These are phyloP conservation scores for Candida takata DNA, from an alignment of 805 yeast species.

Conservation along the genomic window DNA sequence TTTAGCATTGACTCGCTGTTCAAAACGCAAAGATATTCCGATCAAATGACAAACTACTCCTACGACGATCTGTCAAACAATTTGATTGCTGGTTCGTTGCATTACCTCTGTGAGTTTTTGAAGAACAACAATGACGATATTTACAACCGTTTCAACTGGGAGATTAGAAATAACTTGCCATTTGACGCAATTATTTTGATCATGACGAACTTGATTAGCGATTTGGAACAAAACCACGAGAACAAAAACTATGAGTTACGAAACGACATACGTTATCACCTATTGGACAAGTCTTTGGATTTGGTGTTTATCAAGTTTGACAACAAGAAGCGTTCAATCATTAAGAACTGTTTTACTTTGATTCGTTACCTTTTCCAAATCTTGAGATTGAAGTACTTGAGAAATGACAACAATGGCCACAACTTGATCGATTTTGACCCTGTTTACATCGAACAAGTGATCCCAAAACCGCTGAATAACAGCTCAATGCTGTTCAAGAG, in stretches of 20 bases:
- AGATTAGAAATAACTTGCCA: slow-evolving; percentile 52
- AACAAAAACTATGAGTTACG: slow-evolving; percentile 25
- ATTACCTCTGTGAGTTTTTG: slow-evolving; percentile 48
- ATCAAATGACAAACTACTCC: slow-evolving; percentile 27
- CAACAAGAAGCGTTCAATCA: slow-evolving; percentile 27
- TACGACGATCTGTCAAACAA: slow-evolving; percentile 47
- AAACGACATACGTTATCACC: slow-evolving; percentile 26
- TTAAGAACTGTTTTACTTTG: slow-evolving; percentile 27
- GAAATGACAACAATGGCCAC: slow-evolving; percentile 14
- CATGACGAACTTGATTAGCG: slow-evolving; percentile 45
- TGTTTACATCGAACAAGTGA: slow-evolving; percentile 21
- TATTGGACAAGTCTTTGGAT: slow-evolving; percentile 26
- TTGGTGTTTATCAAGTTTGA: slow-evolving; percentile 27
- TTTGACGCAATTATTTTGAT: slow-evolving; percentile 49
- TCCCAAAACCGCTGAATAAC: slow-evolving; percentile 21
- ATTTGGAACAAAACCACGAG: slow-evolving; percentile 31
- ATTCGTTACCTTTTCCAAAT: slow-evolving; percentile 28
- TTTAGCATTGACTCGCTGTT: slow-evolving; percentile 21
- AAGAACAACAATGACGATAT: slow-evolving; percentile 40
- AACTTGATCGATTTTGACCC: slow-evolving; percentile 19
- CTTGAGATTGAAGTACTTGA: slow-evolving; percentile 23
- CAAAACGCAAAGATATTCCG: slow-evolving; percentile 7
- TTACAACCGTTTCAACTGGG: slow-evolving; percentile 54
- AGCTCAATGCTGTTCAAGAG: slow-evolving; percentile 13
- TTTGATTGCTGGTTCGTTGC: slow-evolving; percentile 49